These are phyloP conservation scores for Rhodotorula diobovata DNA, from an alignment of 768 basidiomycete species.

Conservation along the genomic window DNA sequence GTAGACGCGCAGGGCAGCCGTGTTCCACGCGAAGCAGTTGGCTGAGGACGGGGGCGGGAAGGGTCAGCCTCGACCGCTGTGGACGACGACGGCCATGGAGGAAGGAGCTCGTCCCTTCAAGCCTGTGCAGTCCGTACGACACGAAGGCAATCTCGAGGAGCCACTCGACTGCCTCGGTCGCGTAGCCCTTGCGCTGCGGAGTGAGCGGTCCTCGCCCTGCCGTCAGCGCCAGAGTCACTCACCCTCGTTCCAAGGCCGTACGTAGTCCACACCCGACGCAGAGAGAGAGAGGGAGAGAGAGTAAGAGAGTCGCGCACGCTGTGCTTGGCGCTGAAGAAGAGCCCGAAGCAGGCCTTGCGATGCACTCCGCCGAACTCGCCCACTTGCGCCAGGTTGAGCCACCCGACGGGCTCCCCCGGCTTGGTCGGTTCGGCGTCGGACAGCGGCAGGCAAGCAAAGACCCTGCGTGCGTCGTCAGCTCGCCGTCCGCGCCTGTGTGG, in stretches of 20 bases:
- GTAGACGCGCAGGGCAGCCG: neutral
- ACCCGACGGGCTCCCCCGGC: neutral
- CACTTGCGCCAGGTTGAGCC: neutral
- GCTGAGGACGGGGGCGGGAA: neutral
- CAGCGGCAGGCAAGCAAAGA: neutral
- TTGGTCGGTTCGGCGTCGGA: neutral
- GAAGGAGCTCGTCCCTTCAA: neutral
- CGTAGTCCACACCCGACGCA: too few relatives aligned
- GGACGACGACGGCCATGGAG: neutral
- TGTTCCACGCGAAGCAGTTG: neutral
- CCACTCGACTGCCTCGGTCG: slow-evolving; percentile 11
- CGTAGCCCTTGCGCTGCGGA: slow-evolving; percentile 20
- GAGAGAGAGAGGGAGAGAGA: neutral
- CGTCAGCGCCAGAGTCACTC: too few relatives aligned
- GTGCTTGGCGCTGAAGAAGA: neutral
- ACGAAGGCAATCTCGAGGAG: slow-evolving; percentile 11
- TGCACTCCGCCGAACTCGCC: neutral
- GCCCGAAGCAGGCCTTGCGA: slow-evolving; percentile 5
- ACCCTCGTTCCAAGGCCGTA: too few relatives aligned
- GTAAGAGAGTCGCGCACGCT: neutral
- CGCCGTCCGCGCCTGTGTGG: neutral
- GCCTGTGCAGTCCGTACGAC: neutral
- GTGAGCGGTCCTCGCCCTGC: neutral
- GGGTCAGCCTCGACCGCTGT: too few relatives aligned
- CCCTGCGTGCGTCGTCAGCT: neutral